A percentile compares a stretch with the other conserved stretches of the same genome.
Evolutionary conservation across 805 yeast genomes (phyloP).

Genomic region (Metschnikowia kunwiensis): DNA sequence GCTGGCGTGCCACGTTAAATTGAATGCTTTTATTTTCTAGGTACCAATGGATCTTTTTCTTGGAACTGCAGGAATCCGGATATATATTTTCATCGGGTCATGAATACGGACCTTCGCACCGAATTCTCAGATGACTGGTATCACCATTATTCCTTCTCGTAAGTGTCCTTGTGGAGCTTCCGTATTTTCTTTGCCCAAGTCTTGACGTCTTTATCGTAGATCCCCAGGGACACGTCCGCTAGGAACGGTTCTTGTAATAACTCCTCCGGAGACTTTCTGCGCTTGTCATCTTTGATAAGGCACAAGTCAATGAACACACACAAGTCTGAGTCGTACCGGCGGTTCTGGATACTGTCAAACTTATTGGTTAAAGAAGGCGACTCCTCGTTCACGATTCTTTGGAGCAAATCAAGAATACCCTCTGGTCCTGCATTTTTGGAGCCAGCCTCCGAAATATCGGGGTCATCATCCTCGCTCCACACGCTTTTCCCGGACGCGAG

Average conservation of each 20-base stretch:
- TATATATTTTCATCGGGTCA: too few relatives aligned
- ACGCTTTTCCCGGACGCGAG: conserved; percentile 84
- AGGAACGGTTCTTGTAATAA: conserved; percentile 45
- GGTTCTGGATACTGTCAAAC: conserved; percentile 26
- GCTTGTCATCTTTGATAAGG: conserved; percentile 62
- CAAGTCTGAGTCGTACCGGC: conserved; percentile 44
- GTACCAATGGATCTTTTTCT: too few relatives aligned
- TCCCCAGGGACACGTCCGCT: conserved; percentile 29
- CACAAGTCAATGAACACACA: conserved; percentile 73
- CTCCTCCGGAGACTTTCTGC: conserved; percentile 72
- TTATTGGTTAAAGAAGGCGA: conserved; percentile 63
- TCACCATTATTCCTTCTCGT: conserved; percentile 11
- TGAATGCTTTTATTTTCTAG: conserved; percentile 18
- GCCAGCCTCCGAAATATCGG: conserved; percentile 15
- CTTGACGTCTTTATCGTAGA: conserved; percentile 35
- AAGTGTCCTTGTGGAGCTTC: conserved; percentile 28
- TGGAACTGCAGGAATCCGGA: too few relatives aligned
- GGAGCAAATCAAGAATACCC: conserved; percentile 86
- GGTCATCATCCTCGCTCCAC: conserved; percentile 46
- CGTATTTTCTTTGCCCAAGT: conserved; percentile 42
- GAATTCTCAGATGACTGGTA: too few relatives aligned
- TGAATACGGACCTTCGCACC: too few relatives aligned
- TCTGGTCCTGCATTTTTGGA: conserved; percentile 50
- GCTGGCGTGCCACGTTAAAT: conserved; percentile 8
- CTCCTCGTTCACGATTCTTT: conserved; percentile 88